phyloP scores from a whole-genome alignment of 305 asterid species.

The Rubia tinctorum region DNA sequence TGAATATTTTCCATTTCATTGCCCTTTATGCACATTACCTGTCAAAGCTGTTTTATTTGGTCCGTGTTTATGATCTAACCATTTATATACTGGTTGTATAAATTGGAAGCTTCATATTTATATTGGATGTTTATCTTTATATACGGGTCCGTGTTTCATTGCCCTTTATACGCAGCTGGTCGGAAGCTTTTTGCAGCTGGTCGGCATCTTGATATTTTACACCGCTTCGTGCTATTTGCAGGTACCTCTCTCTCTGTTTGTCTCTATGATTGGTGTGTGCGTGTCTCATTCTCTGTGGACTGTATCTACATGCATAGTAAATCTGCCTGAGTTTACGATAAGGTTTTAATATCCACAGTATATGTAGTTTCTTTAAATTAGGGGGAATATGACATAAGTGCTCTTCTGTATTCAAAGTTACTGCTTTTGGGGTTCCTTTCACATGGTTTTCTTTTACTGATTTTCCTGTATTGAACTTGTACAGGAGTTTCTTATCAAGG shows the following conservation, averaged over 20 bases:
- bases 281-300: background rate
- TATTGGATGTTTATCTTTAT: constrained; percentile 5
- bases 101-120: background rate
- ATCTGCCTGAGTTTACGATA: background rate
- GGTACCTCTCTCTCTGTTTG: constrained; percentile 17
- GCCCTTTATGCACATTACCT: background rate
- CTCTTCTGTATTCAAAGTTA: background rate
- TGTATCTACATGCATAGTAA: background rate
- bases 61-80: background rate
- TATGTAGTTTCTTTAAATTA: background rate
- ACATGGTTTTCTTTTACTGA: background rate
- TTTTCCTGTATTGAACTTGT: constrained; percentile 12
- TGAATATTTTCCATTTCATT: background rate
- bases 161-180: constrained; percentile 14
- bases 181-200: constrained; percentile 16
- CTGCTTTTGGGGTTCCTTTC: background rate
- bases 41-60: background rate
- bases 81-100: background rate
- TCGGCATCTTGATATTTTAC: background rate
- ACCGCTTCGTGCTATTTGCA: constrained; percentile 7
- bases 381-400: background rate
- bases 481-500: constrained; percentile 39
- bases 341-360: too few species aligned
- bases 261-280: background rate
- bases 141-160: too few species aligned